phyloP scores from a whole-genome alignment of 139 green algal genomes.

The Micractinium conductrix region DNA sequence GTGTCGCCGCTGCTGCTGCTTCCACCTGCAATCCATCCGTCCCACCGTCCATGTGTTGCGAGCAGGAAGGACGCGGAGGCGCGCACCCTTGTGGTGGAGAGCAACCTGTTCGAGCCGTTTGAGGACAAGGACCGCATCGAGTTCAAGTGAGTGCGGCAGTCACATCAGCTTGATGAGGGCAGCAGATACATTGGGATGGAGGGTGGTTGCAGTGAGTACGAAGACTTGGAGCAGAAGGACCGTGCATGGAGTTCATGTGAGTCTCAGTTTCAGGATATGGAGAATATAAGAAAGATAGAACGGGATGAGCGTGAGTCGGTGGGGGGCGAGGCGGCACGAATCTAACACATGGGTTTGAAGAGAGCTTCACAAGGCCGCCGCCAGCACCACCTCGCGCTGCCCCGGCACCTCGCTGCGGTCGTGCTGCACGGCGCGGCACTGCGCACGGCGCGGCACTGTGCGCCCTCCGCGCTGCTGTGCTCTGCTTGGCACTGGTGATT shows the following conservation, averaged over 20 bases:
- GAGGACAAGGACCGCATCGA: not conserved
- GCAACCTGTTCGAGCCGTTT: conserved; percentile 25
- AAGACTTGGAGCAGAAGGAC: not conserved
- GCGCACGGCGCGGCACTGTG: too few species aligned
- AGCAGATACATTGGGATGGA: not conserved
- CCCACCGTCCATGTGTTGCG: not conserved
- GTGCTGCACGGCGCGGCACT: too few species aligned
- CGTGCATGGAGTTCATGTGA: not conserved
- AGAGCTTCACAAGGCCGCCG: not conserved
- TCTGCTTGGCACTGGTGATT: not conserved
- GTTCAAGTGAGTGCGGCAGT: not conserved
- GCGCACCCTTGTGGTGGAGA: conserved; percentile 10
- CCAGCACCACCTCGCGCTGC: not conserved
- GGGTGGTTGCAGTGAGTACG: not conserved
- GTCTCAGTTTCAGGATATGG: too few species aligned
- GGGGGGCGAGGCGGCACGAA: not conserved
- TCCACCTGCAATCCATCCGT: not conserved
- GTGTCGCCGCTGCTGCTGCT: too few species aligned
- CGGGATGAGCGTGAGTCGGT: not conserved
- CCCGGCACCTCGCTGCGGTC: not conserved
- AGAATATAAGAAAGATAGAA: too few species aligned
- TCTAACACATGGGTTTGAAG: not conserved
- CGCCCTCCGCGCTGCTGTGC: not conserved
- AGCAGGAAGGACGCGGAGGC: conserved; percentile 10
- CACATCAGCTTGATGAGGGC: not conserved